These are phyloP conservation scores for Phytopythium cucurbitacearum DNA, from an alignment of 352 stramenopile species.

Conservation along the genomic window DNA sequence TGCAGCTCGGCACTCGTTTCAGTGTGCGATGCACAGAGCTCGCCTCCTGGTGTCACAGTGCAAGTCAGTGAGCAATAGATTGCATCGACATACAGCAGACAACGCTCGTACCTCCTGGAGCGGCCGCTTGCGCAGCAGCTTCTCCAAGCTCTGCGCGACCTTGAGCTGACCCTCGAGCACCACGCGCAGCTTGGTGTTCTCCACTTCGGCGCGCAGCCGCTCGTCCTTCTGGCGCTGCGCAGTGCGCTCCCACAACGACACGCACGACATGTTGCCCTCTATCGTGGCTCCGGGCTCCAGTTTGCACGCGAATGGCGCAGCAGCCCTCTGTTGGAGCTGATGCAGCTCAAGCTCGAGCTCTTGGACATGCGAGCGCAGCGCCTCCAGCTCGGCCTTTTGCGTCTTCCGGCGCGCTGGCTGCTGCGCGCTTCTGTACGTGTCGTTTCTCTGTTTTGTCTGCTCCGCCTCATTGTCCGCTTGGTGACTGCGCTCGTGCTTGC, in stretches of 20 bases:
- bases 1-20: slow-evolving; percentile 2
- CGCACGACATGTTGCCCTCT: neutral
- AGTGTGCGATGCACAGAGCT: neutral
- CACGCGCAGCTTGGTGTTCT: slow-evolving; percentile 26
- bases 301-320: neutral
- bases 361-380: slow-evolving; percentile 19
- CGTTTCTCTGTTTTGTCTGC: too few species aligned
- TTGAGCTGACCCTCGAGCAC: slow-evolving; percentile 25
- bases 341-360: slow-evolving; percentile 24
- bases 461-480: too few species aligned
- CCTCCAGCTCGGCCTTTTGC: slow-evolving; percentile 21
- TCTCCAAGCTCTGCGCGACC: slow-evolving; percentile 19
- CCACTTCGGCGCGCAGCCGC: slow-evolving; percentile 25
- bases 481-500: too few species aligned
- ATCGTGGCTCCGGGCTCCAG: neutral
- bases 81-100: neutral
- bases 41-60: neutral
- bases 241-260: slow-evolving; percentile 28
- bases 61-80: neutral
- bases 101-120: slow-evolving; percentile 5
- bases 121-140: slow-evolving; percentile 20
- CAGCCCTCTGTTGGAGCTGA: slow-evolving; percentile 1
- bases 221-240: slow-evolving; percentile 27
- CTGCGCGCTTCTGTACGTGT: neutral
- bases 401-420: slow-evolving; percentile 7